Base-by-base conservation (phyloP, 2,329 filamentous ascomycete genomes). In the Cladorrhinum sp. region DNA sequence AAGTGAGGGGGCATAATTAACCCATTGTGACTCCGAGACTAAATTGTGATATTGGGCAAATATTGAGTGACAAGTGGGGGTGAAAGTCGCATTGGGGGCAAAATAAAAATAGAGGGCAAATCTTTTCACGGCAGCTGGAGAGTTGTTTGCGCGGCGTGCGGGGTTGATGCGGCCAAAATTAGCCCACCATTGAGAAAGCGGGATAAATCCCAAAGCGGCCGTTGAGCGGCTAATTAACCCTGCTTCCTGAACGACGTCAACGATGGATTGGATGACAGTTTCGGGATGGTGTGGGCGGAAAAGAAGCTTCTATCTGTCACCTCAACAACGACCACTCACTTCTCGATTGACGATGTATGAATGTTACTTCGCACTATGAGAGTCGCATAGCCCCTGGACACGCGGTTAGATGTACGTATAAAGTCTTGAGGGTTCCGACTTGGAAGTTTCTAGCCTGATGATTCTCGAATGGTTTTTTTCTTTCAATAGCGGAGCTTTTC, bases 201-300 rank as follows among this genome's bases (percentile, higher is more conserved):
- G 39, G 21, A 50, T 28, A 46, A 39, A 60, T 64, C 68, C 62
- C 10, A 62, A 65, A 60, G 28, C 12, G 59, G 63, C 61, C 49
- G 48, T 14, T 2, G 16, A 36, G 67, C 67, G 67, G 61, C 59
- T 68, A 70, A 69, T 68, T 68, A 65, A 56, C 49, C 67, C 65
- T 60, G 16, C 58, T 66, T 42, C 9, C 30, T 46, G 33, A 9
- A 14, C 42, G 24, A 42, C 12, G 36, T 54, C 24, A 36, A 51
- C 24, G 21, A 14, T 9, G 46, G 53, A 26, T 26, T 46, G 48
- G 14, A 24, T 23, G 26, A 36, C 33, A 16, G 33, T 36, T 36
- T 9, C 26, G 26, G 12, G 12, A 36, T 36, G 9, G 26, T 30
- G 26, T 30, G 26, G 26, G 9, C 33, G 18, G 50, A 23, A 24